Evolutionary conservation across 2,329 filamentous ascomycete species (phyloP).

Genomic region (Neonectria magnoliae): DNA sequence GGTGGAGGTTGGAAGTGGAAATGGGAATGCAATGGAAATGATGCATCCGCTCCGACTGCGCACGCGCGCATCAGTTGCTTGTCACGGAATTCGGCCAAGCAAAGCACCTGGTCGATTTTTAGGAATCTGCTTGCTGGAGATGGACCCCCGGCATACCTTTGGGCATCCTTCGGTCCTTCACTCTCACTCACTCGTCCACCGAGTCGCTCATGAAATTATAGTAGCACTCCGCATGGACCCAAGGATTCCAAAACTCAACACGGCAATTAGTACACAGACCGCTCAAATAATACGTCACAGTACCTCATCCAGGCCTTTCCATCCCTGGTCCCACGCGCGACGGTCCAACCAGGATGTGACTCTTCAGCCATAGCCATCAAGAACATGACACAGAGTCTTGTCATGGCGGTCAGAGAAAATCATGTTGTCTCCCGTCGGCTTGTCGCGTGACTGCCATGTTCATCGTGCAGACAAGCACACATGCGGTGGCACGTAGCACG

Average conservation of each 20-base stretch:
- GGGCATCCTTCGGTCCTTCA: neutral
- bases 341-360: slow-evolving; percentile 1
- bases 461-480: neutral
- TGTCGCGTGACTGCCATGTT: neutral
- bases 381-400: neutral
- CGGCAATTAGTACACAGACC: slow-evolving; percentile 2
- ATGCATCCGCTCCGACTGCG: slow-evolving; percentile 15
- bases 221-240: slow-evolving; percentile 7
- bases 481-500: no score
- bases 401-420: neutral
- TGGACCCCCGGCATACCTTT: neutral
- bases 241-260: slow-evolving; percentile 9
- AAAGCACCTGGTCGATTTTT: neutral
- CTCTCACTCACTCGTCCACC: neutral
- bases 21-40: slow-evolving; percentile 14
- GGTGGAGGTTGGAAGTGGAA: neutral
- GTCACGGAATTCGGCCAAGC: neutral
- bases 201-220: slow-evolving; percentile 1
- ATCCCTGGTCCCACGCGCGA: neutral
- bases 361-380: neutral
- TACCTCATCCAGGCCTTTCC: neutral
- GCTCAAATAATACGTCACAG: slow-evolving; percentile 17
- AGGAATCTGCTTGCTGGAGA: slow-evolving; percentile 1
- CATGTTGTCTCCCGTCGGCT: no score
- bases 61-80: slow-evolving; percentile 19